Percentiles rank a stretch among this genome's conserved stretches.
Conservation (phyloP, 257 asterid genomes). For the Gynochthodes officinalis region DNA sequence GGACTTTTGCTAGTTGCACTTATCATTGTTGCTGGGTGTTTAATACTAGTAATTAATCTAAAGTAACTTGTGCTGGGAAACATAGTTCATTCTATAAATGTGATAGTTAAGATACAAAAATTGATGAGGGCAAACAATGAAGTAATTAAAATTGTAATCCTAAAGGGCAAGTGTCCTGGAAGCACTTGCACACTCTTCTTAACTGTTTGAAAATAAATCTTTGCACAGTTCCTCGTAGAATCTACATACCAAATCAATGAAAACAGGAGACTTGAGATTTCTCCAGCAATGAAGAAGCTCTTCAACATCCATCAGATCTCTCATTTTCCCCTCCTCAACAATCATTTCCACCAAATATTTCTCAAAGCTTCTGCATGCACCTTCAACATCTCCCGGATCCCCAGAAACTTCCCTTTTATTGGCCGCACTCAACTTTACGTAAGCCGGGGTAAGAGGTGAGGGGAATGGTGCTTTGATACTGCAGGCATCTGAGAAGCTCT, state of each 20-base stretch:
- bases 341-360: conserved; percentile 65
- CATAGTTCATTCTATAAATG: not conserved
- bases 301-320: conserved; percentile 62
- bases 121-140: not conserved
- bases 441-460: conserved; percentile 75
- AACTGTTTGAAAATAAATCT: conserved; percentile 49
- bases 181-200: conserved; percentile 14
- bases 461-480: conserved; percentile 50
- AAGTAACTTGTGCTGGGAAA: too few relatives aligned
- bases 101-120: not conserved
- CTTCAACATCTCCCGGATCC: conserved; percentile 40
- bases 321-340: conserved; percentile 58
- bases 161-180: not conserved
- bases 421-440: conserved; percentile 31
- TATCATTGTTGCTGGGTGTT: too few relatives aligned
- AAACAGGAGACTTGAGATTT: conserved; percentile 51
- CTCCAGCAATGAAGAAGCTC: conserved; percentile 72
- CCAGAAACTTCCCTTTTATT: not conserved
- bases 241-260: conserved; percentile 55
- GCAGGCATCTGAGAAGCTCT: conserved; percentile 44
- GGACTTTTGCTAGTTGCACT: not conserved
- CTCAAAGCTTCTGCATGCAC: conserved; percentile 71
- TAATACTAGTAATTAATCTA: too few relatives aligned
- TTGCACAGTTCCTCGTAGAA: conserved; percentile 70
- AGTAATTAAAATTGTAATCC: too few relatives aligned